Evolutionary conservation across 345 rosid genomes (phyloP), one percentile per base, ranked within the genome.

Genomic region (Murraya paniculata): DNA sequence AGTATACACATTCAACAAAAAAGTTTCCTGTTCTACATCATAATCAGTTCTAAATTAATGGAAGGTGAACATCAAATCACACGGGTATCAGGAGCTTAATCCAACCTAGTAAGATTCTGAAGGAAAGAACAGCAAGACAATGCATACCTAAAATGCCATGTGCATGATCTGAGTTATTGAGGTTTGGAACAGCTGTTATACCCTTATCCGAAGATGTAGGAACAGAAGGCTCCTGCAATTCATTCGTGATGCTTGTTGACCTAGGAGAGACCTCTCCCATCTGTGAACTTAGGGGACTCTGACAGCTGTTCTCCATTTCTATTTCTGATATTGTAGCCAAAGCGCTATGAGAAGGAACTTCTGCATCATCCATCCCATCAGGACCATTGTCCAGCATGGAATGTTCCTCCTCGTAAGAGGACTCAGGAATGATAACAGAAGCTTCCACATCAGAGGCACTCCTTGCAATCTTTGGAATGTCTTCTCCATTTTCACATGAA

Each of bases 291-390:
- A 76, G 81, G 64, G 72, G 68, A 57, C 78, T 81, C 33, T 53
- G 85, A 82, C 74, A 78, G 83, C 78, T 71, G 58, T 85, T 86
- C 82, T 86, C 87, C 7, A 71, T 59, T 85, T 90, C 94, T 74
- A 86, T 92, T 88, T 91, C 98, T 78, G 94, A 87, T 81, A 80
- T 84, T 77, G 87, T 81, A n/a, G 82, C 86, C 75, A 89, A 82
- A 72, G 85, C 80, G 78, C 79, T 80, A 33, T 75, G 87, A 33
- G 59, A 67, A 28, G 85, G 78, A 81, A 82, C 84, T 78, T 88
- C 92, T 11, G 64, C 73, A 58, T 74, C 84, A 78, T 81, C 86
- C 39, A 80, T 74, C 75, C 78, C 86, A 76, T 84, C 83, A 10
- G 53, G 64, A 66, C 79, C 61, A 41, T 74, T n/a, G 33, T 78